Percentiles rank a stretch among this genome's conserved stretches.
phyloP scores from a whole-genome alignment of 768 basidiomycete species.

The Lactarius deliciosus region DNA sequence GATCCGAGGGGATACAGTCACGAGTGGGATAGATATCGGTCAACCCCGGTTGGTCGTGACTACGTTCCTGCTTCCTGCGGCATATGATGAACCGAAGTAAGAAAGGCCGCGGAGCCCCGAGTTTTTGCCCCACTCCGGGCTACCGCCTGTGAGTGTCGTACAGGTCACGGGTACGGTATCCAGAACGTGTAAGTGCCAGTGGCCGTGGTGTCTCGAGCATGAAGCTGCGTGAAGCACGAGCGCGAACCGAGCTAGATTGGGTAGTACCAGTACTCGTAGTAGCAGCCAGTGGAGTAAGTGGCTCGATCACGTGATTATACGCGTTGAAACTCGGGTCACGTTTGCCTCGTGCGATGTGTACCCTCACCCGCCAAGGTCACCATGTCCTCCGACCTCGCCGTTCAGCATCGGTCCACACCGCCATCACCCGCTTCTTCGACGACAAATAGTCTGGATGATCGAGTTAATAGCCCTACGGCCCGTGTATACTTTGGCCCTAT shows the following conservation, averaged over 20 bases:
- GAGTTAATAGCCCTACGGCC: slow-evolving; percentile 19
- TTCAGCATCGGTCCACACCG: slow-evolving; percentile 10
- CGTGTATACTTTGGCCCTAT: slow-evolving; percentile 33
- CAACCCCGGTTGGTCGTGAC: background rate
- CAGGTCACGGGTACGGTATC: background rate
- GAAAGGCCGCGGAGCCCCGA: background rate
- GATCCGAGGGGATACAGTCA: background rate
- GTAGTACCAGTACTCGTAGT: background rate
- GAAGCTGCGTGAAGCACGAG: background rate
- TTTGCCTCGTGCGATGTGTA: slow-evolving; percentile 10
- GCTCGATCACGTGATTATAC: slow-evolving; percentile 29
- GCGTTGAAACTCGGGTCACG: slow-evolving; percentile 25
- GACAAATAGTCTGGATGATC: slow-evolving; percentile 19
- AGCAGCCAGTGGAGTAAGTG: background rate
- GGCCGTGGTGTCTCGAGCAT: background rate
- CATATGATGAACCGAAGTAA: background rate
- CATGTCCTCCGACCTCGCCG: slow-evolving; percentile 25
- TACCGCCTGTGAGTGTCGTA: background rate
- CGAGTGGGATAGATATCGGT: background rate
- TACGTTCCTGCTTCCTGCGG: too few species aligned
- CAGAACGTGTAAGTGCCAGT: background rate
- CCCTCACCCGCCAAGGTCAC: slow-evolving; percentile 2
- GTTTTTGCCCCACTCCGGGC: background rate
- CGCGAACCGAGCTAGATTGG: background rate
- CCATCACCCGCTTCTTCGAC: slow-evolving; percentile 24